A percentile compares a stretch with the other conserved stretches of the same genome.
phyloP scores from a whole-genome alignment of 1,139 yeast genomes.

The Groenewaldozyma auringiensis region DNA sequence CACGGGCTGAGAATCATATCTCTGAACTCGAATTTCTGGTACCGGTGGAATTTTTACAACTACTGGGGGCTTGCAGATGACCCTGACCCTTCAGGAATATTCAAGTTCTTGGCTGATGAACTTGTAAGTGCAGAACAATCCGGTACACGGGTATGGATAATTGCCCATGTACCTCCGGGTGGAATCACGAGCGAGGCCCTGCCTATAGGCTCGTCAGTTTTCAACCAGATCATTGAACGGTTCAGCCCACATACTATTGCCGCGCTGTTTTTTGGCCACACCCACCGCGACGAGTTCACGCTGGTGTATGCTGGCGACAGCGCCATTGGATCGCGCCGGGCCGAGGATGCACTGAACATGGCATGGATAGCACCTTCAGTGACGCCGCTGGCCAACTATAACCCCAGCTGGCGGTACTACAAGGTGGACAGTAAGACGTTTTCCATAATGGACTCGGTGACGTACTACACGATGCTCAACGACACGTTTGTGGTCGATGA shows the following conservation, averaged over 20 bases:
- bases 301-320: slow-evolving; percentile 41
- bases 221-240: slow-evolving; percentile 52
- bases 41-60: slow-evolving; percentile 55
- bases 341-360: slow-evolving; percentile 43
- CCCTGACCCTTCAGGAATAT: slow-evolving; percentile 58
- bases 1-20: slow-evolving; percentile 57
- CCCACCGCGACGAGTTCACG: slow-evolving; percentile 62
- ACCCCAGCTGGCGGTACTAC: slow-evolving; percentile 69
- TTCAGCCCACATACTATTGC: slow-evolving; percentile 65
- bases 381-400: slow-evolving; percentile 51
- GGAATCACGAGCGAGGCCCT: slow-evolving; percentile 43
- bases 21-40: slow-evolving; percentile 60
- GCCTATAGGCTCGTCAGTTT: slow-evolving; percentile 54
- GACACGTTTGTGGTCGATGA: slow-evolving; percentile 35
- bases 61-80: slow-evolving; percentile 45
- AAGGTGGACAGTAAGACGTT: slow-evolving; percentile 58
- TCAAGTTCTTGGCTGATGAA: slow-evolving; percentile 55
- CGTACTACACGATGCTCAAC: slow-evolving; percentile 37
- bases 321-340: slow-evolving; percentile 29
- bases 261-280: slow-evolving; percentile 63
- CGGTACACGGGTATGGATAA: slow-evolving; percentile 61
- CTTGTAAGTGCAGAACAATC: slow-evolving; percentile 48
- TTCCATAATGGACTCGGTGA: slow-evolving; percentile 52
- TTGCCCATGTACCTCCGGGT: slow-evolving; percentile 60
- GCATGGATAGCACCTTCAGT: slow-evolving; percentile 64